Conservation (phyloP, 2,329 filamentous ascomycete genomes). For the Coniochaeta hoffmannii region DNA sequence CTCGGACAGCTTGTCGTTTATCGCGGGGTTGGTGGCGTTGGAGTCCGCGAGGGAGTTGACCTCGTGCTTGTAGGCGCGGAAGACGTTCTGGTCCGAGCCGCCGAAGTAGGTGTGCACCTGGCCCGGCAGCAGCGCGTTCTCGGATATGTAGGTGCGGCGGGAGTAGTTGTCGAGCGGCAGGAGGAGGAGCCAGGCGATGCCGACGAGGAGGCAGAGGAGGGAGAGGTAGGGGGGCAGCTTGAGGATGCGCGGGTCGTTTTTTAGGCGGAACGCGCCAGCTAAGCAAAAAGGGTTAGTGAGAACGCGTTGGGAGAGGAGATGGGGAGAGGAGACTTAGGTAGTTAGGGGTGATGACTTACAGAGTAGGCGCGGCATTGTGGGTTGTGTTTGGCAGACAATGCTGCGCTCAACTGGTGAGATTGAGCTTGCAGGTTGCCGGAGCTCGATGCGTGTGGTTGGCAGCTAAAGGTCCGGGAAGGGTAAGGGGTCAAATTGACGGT, state of each 20-base stretch:
- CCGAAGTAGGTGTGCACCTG: conserved; percentile 98
- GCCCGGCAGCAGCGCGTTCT: conserved; percentile 90
- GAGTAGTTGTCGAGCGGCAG: conserved; percentile 89
- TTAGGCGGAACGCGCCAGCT: conserved; percentile 61
- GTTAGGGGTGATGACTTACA: conserved; percentile 29
- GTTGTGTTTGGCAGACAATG: not conserved
- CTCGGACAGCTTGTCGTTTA: conserved; percentile 64
- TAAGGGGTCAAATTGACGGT: conserved; percentile 3
- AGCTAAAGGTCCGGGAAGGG: too few relatives aligned
- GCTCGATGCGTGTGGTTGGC: not conserved
- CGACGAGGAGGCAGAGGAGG: conserved; percentile 73
- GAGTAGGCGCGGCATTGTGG: conserved; percentile 45
- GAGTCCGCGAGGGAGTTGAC: conserved; percentile 54
- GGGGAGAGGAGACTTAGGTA: not conserved
- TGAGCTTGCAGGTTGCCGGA: not conserved
- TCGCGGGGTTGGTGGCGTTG: conserved; percentile 29
- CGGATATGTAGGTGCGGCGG: conserved; percentile 88
- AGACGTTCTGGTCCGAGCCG: conserved; percentile 91
- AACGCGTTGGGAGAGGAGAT: conserved; percentile 1
- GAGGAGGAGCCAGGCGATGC: conserved; percentile 82
- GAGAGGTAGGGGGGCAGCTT: conserved; percentile 85
- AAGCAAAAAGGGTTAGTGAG: conserved; percentile 11
- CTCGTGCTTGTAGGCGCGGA: conserved; percentile 84
- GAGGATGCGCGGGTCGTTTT: conserved; percentile 73
- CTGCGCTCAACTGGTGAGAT: not conserved